These are phyloP conservation scores for Sherardia arvensis DNA, from an alignment of 257 asterid genomes.

Conservation along the genomic window DNA sequence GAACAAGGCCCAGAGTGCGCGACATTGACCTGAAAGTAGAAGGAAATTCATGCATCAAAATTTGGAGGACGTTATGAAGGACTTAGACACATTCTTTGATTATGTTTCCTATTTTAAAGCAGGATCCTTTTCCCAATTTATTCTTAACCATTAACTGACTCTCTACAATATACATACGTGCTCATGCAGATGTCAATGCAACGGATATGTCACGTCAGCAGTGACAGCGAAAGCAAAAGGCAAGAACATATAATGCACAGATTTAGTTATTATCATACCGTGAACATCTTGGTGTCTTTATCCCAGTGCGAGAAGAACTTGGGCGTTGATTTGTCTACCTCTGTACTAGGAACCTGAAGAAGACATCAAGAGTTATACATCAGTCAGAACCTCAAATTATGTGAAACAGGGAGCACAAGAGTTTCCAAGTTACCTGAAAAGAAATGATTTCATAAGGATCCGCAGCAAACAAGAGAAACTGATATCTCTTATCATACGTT, in stretches of 20 bases:
- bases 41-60: not conserved
- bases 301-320: constrained; percentile 99
- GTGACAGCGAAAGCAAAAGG: not conserved
- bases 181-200: not conserved
- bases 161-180: not conserved
- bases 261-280: constrained; percentile 34
- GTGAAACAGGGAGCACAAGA: not conserved
- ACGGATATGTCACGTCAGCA: not conserved
- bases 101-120: not conserved
- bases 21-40: constrained; percentile 1
- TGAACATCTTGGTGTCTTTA: constrained; percentile 96
- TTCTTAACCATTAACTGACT: not conserved
- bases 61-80: not conserved
- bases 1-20: not conserved
- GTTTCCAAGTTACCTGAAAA: constrained; percentile 50
- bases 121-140: not conserved
- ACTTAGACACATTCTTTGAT: not conserved
- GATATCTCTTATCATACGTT: constrained; percentile 77
- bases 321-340: constrained; percentile 94
- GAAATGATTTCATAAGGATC: constrained; percentile 93
- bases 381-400: not conserved
- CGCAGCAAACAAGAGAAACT: constrained; percentile 88
- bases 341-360: constrained; percentile 82
- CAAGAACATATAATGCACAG: not conserved
- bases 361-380: not conserved